A percentile compares a stretch with the other conserved stretches of the same genome.
phyloP scores from a whole-genome alignment of 108 stramenopile species.

The Poteriospumella lacustris region DNA sequence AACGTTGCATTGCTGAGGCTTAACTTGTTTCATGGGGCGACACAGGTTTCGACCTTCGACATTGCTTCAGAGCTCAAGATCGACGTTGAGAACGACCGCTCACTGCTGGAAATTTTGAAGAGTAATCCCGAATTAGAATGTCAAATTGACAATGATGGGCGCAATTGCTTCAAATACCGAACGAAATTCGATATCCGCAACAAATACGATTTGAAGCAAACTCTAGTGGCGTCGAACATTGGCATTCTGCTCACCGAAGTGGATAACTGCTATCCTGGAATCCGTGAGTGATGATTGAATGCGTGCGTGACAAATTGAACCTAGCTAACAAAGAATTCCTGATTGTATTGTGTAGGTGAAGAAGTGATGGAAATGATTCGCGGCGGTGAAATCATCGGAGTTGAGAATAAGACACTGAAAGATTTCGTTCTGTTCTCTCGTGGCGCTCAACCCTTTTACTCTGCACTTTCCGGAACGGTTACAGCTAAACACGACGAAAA shows the following conservation, averaged over 20 bases:
- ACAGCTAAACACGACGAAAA: neutral
- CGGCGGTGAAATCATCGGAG: neutral
- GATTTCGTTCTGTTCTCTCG: neutral
- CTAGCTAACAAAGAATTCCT: too few species aligned
- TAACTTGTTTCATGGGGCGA: neutral
- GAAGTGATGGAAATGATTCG: neutral
- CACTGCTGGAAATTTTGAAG: neutral
- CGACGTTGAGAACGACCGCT: neutral
- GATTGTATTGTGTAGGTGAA: neutral
- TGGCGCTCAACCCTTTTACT: neutral
- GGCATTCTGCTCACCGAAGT: neutral
- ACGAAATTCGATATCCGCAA: neutral
- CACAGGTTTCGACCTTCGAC: neutral
- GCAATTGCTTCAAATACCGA: neutral
- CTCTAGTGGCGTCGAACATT: neutral
- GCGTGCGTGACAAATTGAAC: too few species aligned
- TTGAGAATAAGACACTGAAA: neutral
- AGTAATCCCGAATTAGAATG: neutral
- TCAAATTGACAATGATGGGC: neutral
- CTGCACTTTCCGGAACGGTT: neutral
- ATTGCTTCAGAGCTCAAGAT: neutral
- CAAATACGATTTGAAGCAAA: neutral
- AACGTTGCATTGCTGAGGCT: neutral
- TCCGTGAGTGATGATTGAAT: too few species aligned
- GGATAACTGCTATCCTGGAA: neutral